Evolutionary conservation across 805 yeast genomes (phyloP), one percentile per base, ranked within the genome.

Genomic region (Pichia gijzeniarum): DNA sequence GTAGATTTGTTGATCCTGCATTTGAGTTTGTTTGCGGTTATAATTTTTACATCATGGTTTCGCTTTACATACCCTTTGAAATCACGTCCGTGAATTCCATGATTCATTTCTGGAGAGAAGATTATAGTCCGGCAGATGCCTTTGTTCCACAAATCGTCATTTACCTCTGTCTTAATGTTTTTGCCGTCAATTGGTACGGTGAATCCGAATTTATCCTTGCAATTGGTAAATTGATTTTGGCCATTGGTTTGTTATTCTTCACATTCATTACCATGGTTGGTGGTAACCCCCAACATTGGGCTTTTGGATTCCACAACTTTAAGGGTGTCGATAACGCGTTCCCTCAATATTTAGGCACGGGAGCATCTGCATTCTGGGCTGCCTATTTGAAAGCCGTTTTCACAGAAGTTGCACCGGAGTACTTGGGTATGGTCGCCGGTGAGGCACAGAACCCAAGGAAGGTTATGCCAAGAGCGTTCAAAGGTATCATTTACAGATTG

Each of bases 241-340:
- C 90, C 13, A 60, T 81, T n/a, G 95, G 93, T 2, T 68, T 87
- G 39, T 73, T 87, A 48, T 56, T 82, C 22, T 87, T 83, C 62
- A 85, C 93, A 1, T 82, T 87, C 54, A 60, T 85, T 44, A 80
- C 89, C 5, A 87, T 86, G 95, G 77, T 83, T 32, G 95, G 95
- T 27, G 96, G 95, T 22, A 87, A 86, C 60, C 95, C 95, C 1
- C 61, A 69, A 38, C 80, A 78, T 16, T 77, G 76, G 38, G 59
- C 57, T 1, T 60, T 49, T 41, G 63, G 64, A 7, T 60, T 60
- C 44, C 50, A 55, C 35, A 60, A 60, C 38, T 59, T 57, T 17
- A 49, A 50, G 38, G 59, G 57, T 33, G 38, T 50, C 8, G 4
- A 35, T 16, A 54, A 59, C 35, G 75, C 80, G 3, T 79, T 85